Evolutionary conservation across 345 rosid genomes (phyloP).

Genomic region (Euphorbia peplus): DNA sequence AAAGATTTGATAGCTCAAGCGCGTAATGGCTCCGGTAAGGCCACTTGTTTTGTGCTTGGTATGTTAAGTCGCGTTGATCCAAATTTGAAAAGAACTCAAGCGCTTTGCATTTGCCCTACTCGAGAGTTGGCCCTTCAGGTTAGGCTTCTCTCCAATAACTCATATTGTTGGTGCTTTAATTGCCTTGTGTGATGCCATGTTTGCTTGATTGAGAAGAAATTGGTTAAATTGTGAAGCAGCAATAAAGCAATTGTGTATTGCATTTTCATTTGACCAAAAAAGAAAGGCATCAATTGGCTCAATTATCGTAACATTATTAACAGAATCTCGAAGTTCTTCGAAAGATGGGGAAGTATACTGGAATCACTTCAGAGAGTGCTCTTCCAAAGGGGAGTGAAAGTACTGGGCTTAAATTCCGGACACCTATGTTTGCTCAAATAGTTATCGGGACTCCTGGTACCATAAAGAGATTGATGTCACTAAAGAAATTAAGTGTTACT

Average conservation of each 20-base stretch:
- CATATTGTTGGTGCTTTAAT: background rate
- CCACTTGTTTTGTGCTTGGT: slow-evolving; percentile 94
- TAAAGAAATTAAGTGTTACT: slow-evolving; percentile 52
- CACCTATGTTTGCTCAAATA: slow-evolving; percentile 59
- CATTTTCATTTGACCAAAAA: background rate
- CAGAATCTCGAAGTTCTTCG: slow-evolving; percentile 90
- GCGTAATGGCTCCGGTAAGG: slow-evolving; percentile 94
- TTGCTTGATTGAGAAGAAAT: background rate
- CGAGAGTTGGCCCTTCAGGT: slow-evolving; percentile 95
- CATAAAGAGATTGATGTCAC: slow-evolving; percentile 65
- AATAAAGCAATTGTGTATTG: no score
- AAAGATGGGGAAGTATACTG: slow-evolving; percentile 91
- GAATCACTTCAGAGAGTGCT: slow-evolving; percentile 68
- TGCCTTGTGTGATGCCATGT: background rate
- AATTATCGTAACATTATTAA: slow-evolving; percentile 6
- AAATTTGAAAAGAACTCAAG: slow-evolving; percentile 56
- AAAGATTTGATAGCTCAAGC: slow-evolving; percentile 92
- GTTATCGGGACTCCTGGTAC: slow-evolving; percentile 99
- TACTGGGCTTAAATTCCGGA: slow-evolving; percentile 35
- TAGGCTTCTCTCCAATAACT: background rate
- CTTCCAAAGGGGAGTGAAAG: slow-evolving; percentile 56
- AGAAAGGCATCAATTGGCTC: background rate
- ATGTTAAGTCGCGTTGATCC: slow-evolving; percentile 89
- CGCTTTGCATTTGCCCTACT: slow-evolving; percentile 94
- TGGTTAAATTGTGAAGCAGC: background rate